phyloP scores from a whole-genome alignment of 2,329 filamentous ascomycete genomes.

The Hypoxylon sp. region DNA sequence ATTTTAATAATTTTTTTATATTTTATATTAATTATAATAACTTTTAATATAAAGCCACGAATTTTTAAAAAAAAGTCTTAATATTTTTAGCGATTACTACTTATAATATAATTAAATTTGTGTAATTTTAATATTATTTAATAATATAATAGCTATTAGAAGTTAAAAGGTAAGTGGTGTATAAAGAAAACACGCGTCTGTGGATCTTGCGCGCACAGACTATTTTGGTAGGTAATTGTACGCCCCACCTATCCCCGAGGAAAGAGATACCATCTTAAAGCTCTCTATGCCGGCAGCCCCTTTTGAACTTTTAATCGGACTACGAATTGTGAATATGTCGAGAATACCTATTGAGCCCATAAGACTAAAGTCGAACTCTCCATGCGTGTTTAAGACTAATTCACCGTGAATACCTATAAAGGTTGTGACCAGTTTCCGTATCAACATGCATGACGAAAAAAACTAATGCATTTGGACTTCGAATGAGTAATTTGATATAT shows the following conservation, averaged over 20 bases:
- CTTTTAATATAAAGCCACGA: no score
- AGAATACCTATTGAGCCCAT: neutral
- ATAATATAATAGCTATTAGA: no score
- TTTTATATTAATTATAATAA: no score
- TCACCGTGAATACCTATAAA: neutral
- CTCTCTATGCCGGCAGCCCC: neutral
- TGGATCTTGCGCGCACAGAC: no score
- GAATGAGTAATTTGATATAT: constrained; percentile 14
- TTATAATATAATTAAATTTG: no score
- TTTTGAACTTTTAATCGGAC: neutral
- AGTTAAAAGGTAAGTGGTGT: no score
- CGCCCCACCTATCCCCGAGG: neutral
- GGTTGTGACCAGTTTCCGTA: neutral
- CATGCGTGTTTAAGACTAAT: neutral
- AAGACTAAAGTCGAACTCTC: neutral
- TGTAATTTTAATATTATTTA: no score
- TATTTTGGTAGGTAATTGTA: no score
- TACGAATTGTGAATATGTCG: neutral
- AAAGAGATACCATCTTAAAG: neutral
- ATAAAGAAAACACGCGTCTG: no score
- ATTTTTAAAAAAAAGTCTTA: no score
- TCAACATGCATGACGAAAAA: neutral
- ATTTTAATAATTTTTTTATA: no score
- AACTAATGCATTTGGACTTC: constrained; percentile 1
- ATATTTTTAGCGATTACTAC: no score